Percentiles rank a stretch among this genome's conserved stretches.
Conservation (phyloP, 2,329 filamentous ascomycete species). For the Fonsecaea multimorphosa region DNA sequence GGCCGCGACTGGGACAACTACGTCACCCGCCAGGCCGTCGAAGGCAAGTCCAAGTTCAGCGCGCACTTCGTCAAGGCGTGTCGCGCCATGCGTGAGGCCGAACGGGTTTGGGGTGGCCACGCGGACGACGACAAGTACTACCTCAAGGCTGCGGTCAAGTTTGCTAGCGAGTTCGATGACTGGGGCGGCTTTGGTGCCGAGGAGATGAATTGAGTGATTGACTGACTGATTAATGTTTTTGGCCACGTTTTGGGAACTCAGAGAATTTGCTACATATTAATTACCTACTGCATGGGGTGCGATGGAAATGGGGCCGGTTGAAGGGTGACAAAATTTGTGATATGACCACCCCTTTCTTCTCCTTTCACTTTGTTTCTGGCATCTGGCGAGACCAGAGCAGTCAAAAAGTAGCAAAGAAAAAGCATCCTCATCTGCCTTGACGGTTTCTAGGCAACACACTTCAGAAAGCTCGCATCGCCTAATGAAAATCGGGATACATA, state of each 20-base stretch:
- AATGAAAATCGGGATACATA: too few relatives aligned
- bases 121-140: conserved; percentile 50
- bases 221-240: too few relatives aligned
- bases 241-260: too few relatives aligned
- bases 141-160: conserved; percentile 58
- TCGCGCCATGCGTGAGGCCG: conserved; percentile 72
- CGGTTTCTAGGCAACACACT: neutral
- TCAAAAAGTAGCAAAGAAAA: neutral
- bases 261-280: too few relatives aligned
- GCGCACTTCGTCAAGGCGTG: conserved; percentile 86
- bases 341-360: neutral
- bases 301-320: neutral
- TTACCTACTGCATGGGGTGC: too few relatives aligned
- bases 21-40: conserved; percentile 73
- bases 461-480: too few relatives aligned
- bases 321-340: neutral
- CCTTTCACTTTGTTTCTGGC: neutral
- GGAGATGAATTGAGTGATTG: conserved; percentile 7
- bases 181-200: conserved; percentile 38
- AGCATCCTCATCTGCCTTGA: neutral
- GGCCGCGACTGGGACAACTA: conserved; percentile 78
- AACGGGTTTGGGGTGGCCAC: conserved; percentile 49
- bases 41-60: conserved; percentile 71
- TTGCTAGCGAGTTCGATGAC: conserved; percentile 53
- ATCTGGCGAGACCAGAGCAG: neutral